Evolutionary conservation across 495 filamentous ascomycete genomes (phyloP), one percentile per base, ranked within the genome.

Genomic region (Neurospora hispaniola): DNA sequence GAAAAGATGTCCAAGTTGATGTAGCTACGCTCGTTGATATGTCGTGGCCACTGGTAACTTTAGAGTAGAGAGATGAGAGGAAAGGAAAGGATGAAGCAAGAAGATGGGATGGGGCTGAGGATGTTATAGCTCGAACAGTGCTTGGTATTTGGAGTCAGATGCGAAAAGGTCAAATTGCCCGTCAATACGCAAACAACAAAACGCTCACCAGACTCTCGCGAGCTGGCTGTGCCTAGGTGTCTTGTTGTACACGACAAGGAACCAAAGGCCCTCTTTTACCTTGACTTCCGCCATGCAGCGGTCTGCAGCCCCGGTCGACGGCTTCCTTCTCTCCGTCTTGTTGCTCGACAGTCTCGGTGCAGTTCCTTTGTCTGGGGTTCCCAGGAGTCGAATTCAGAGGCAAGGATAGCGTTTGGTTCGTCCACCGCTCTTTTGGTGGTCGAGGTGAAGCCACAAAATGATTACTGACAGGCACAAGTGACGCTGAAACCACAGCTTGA

Each of bases 351-450:
- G 81, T 82, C 83, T 84, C 80, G 82, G 79, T 76, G 81, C 76
- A 78, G 75, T 74, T 81, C 77, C 84, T 84, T 85, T 85, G 83
- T 84, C 77, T 71, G 75, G 70, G 54, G 54, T 78, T 74, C 76
- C 80, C 81, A 77, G 82, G 79, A 85, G 80, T 84, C 82, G 83
- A 80, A 79, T 77, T 79, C 79, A 78, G 74, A 78, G 79, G 42
- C 79, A 80, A 80, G 74, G 71, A 75, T 75, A 69, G 66, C 78
- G 82, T 84, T 86, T 84, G 81, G 75, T 69, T 70, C 69, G 76
- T 70, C 83, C 82, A 85, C 83, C 83, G 83, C 83, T 81, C 76
- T 82, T 85, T 85, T 72, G 74, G 71, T 69, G 76, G 74, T 80
- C 80, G 80, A 83, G 80, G 80, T 79, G 72, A 70, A 78, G 77